Percentiles rank a stretch among this genome's conserved stretches.
Conservation (phyloP, 345 rosid species). For the Eutrema yunnanense region DNA sequence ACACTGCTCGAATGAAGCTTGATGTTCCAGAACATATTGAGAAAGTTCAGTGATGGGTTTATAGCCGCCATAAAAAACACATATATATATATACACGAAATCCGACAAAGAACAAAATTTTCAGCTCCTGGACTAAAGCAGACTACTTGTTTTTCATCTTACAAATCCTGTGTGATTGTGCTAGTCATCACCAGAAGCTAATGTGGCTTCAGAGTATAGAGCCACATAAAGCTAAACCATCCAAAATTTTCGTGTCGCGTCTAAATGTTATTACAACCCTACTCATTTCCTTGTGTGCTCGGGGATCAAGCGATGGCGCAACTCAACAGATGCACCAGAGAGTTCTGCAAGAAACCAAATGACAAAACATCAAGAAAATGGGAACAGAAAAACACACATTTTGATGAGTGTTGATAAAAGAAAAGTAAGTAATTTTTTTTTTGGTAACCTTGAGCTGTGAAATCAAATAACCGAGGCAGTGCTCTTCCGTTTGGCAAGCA, state of each 20-base stretch:
- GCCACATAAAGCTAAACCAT: neutral
- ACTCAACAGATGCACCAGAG: conserved; percentile 62
- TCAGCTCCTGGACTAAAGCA: neutral
- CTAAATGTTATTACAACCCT: neutral
- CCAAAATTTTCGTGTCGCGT: neutral
- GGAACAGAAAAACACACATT: neutral
- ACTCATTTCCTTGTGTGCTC: conserved; percentile 31
- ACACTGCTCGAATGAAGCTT: too few relatives aligned
- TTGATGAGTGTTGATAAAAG: neutral
- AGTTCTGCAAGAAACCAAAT: conserved; percentile 46
- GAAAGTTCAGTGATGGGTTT: too few relatives aligned
- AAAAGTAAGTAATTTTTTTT: neutral
- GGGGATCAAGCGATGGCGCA: conserved; percentile 63
- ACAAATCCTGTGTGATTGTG: neutral
- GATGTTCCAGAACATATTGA: too few relatives aligned
- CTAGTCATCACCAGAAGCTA: neutral
- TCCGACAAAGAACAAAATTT: neutral
- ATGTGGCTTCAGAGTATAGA: neutral
- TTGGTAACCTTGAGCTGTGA: conserved; percentile 74
- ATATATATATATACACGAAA: neutral
- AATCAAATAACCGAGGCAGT: conserved; percentile 69
- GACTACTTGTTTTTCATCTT: neutral
- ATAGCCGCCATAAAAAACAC: too few relatives aligned
- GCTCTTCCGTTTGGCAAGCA: conserved; percentile 85
- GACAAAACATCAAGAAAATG: neutral